A percentile compares a stretch with the other conserved stretches of the same genome.
These are phyloP conservation scores for Metarhizium robertsii DNA, from an alignment of 2,329 filamentous ascomycete species.

Conservation along the genomic window DNA sequence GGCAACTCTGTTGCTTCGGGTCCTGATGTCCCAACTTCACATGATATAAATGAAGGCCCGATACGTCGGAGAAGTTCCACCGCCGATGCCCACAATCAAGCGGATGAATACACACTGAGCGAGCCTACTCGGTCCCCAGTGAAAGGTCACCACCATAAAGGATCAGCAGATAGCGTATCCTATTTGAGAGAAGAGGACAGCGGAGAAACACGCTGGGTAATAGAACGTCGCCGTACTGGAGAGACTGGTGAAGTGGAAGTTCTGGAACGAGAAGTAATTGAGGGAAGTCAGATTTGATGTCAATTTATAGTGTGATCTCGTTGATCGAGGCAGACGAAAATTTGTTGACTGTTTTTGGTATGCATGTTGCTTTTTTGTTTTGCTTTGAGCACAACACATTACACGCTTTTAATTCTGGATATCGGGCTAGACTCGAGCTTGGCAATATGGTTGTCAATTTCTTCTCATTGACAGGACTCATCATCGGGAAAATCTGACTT, in stretches of 20 bases:
- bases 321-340: background rate
- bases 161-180: constrained; percentile 59
- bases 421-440: background rate
- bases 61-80: background rate
- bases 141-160: constrained; percentile 39
- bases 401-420: background rate
- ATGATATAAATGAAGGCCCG: background rate
- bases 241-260: constrained; percentile 57
- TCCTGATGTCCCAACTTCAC: background rate
- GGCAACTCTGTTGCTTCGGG: no score
- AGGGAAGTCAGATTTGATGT: constrained; percentile 39
- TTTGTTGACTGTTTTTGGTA: background rate
- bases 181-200: constrained; percentile 57
- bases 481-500: no score
- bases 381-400: background rate
- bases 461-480: no score
- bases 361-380: background rate
- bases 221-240: constrained; percentile 57
- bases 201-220: constrained; percentile 55
- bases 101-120: constrained; percentile 8
- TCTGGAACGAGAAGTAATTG: constrained; percentile 55
- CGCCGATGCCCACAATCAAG: background rate
- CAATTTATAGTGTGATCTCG: background rate
- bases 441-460: no score
- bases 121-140: constrained; percentile 9